Conservation (phyloP, 352 stramenopile genomes). For the Phytopythium delawarense region DNA sequence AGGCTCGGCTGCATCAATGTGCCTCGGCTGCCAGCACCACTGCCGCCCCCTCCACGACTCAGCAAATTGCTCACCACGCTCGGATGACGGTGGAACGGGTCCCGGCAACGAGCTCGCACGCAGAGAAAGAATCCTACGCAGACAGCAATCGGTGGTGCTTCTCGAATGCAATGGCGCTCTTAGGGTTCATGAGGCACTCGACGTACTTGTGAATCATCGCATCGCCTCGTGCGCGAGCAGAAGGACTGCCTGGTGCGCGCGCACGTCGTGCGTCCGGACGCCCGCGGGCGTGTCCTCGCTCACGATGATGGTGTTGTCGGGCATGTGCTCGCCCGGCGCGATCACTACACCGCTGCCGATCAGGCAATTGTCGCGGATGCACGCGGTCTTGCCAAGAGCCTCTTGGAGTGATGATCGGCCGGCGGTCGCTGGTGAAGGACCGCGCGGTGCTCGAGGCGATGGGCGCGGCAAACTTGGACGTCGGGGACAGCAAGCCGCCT, state of each 20-base stretch:
- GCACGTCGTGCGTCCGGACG: conserved; percentile 30
- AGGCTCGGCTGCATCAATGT: too few species aligned
- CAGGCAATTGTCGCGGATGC: conserved; percentile 72
- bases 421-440: too few species aligned
- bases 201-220: conserved; percentile 71
- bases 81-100: neutral
- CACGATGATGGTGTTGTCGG: conserved; percentile 75
- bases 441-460: conserved; percentile 20
- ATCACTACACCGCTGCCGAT: conserved; percentile 81
- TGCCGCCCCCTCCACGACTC: neutral
- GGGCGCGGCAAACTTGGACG: too few species aligned
- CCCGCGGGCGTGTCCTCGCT: conserved; percentile 33
- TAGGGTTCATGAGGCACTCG: conserved; percentile 66
- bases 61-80: neutral
- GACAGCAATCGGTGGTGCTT: conserved; percentile 72
- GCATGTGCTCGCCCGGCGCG: conserved; percentile 42
- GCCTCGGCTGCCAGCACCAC: neutral
- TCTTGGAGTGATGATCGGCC: too few species aligned
- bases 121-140: neutral
- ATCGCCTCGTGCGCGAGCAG: conserved; percentile 45
- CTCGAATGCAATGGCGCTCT: conserved; percentile 67
- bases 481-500: too few species aligned
- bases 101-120: neutral
- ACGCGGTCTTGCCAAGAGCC: too few species aligned
- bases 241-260: conserved; percentile 63